Evolutionary conservation across 83 land plant species (phyloP), one percentile per base, ranked within the genome.

Genomic region (Diphasiastrum complanatum): DNA sequence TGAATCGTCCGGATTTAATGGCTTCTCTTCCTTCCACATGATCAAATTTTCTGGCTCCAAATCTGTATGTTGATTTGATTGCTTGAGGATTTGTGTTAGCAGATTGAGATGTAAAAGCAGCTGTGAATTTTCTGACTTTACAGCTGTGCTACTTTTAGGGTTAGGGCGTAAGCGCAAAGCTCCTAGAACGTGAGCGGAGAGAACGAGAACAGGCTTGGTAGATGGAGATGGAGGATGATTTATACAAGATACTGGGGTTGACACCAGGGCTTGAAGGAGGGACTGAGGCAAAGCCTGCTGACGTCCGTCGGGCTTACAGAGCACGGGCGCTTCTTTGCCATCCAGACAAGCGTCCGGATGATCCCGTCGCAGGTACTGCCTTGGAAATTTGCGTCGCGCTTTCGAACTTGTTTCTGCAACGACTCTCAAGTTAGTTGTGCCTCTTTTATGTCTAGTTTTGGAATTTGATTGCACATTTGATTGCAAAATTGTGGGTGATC

Each of bases 321-420:
- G 20, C 18, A 2, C 82, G 75, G 47, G 85, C 97, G n/a, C 63
- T 75, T 0, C 66, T 63, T 6, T 70, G 80, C 47, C 93, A 91
- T 52, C 97, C 93, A 2, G 97, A 91, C 60, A 91, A 91, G 63
- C 73, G 92, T 10, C 85, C 72, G 0, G 81, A 87, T 33, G 97
- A 91, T 49, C 89, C 84, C 16, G 60, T 71, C 1, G 67, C 73
- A 51, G 75, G 75, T 65, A 27, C 11, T 34, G 50, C 23, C 14
- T 11, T 10, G 48, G 11, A 11, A 29, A 25, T 6, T 54, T 6
- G 3, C 58, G 33, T 11, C 34, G 8, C n/a, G 5, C 16, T 54
- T 29, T n/a, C 58, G 3, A n/a, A 5, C 29, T 54, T 25, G 58
- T 54, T 23, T 4, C n/a, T 10, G 4, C 11, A 5, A 4, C 5